Percentiles rank a stretch among this genome's conserved stretches.
Evolutionary conservation across 768 basidiomycete species (phyloP).

Genomic region (Sporobolomyces phaffii): DNA sequence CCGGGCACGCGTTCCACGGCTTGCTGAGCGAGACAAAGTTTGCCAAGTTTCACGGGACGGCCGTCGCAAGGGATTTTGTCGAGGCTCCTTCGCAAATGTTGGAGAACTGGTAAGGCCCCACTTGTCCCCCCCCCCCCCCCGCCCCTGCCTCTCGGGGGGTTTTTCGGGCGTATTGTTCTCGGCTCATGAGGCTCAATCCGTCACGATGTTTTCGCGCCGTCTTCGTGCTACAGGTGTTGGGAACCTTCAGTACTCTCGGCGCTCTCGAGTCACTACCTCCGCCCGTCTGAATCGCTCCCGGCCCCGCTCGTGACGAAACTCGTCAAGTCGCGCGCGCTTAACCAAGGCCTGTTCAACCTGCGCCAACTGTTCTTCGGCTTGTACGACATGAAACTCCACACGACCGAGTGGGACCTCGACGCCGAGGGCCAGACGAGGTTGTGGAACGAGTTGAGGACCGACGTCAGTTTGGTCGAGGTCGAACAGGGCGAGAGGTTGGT

Average conservation of each 20-base stretch:
- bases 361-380: slow-evolving; percentile 70
- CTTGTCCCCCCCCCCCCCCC: neutral
- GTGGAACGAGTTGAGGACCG: slow-evolving; percentile 68
- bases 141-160: no score
- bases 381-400: slow-evolving; percentile 32
- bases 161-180: no score
- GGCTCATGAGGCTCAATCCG: no score
- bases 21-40: slow-evolving; percentile 66
- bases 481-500: slow-evolving; percentile 53
- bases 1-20: slow-evolving; percentile 51
- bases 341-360: slow-evolving; percentile 64
- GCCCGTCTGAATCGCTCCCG: slow-evolving; percentile 60
- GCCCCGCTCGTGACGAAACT: slow-evolving; percentile 70
- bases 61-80: slow-evolving; percentile 49
- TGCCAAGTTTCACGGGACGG: slow-evolving; percentile 65
- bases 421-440: slow-evolving; percentile 67
- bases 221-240: slow-evolving; percentile 35
- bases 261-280: slow-evolving; percentile 77
- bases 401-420: slow-evolving; percentile 48
- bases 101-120: slow-evolving; percentile 65
- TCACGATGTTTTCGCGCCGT: no score
- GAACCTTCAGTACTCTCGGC: slow-evolving; percentile 59
- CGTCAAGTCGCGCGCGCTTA: slow-evolving; percentile 59
- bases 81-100: slow-evolving; percentile 90
- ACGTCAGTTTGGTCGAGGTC: slow-evolving; percentile 47